Base-by-base conservation (phyloP, 75 land plant species). In the Sequoiadendron giganteum region DNA sequence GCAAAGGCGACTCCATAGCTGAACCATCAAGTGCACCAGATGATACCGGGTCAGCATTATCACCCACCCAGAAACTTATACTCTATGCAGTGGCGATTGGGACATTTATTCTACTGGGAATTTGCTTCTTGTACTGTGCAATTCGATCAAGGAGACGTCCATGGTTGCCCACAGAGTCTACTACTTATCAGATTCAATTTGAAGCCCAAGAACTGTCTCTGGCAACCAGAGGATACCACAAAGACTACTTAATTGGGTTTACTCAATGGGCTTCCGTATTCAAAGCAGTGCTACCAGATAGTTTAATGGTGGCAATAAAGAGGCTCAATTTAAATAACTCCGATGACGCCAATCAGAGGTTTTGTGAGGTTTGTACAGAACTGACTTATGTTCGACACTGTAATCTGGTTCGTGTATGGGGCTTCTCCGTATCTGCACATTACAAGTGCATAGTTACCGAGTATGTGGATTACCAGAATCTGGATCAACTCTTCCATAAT, bases 101-200 rank as follows among this genome's bases (percentile, higher is more conserved):
- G 1, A 75, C 77, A 75, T 75, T 75, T 34, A 10, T 75, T 13
- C 8, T 75, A 1, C 38, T 75, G 2, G 38, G 38, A 75, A 75
- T 25, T 10, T 75, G 38, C 0, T 25, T 75, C 2, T 16, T 75
- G 15, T 25, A 14, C 38, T 34, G 39, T 34, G 3, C 8, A 2
- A 25, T 75, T 75, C 39, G 16, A 10, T 75, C 77, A 10, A 75
- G 34, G 38, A 75, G 38, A 34, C 38, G 3, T 2, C 0, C 16
- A 10, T 8, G 0, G 9, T 6, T 0, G 0, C 28, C 8, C 0
- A 2, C n/a, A 11, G 3, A 52, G 16, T 15, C 16, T 0, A 52
- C 9, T 2, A 13, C 10, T 11, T 11, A 10, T 32, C 34, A 14
- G 2, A 30, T 52, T 52, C 55, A 52, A 32, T 75, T 34, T 2